Percentiles rank a stretch among this genome's conserved stretches.
phyloP scores from a whole-genome alignment of 139 green algal genomes.

The Nannochloris sp. region DNA sequence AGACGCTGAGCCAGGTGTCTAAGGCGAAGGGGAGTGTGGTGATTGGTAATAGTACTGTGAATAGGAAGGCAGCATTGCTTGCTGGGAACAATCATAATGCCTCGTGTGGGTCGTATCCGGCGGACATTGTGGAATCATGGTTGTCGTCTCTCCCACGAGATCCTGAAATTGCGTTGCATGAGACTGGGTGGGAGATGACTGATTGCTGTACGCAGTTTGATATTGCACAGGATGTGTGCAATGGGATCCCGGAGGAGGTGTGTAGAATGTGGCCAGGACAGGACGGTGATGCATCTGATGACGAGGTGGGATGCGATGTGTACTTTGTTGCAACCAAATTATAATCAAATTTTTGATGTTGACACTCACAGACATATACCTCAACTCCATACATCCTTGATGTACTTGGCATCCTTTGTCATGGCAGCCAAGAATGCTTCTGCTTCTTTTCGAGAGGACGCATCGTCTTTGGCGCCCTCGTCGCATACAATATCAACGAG shows the following conservation, averaged over 20 bases:
- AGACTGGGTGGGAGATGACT: slow-evolving; percentile 2
- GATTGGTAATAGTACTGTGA: slow-evolving; percentile 4
- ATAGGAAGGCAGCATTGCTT: background rate
- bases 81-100: slow-evolving; percentile 2
- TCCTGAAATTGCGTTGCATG: background rate
- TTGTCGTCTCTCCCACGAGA: background rate
- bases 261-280: background rate
- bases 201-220: slow-evolving; percentile 1
- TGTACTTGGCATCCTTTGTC: slow-evolving; percentile 57
- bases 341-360: background rate
- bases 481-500: slow-evolving; percentile 47
- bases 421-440: slow-evolving; percentile 45
- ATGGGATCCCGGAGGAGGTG: background rate
- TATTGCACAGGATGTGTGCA: slow-evolving; percentile 3
- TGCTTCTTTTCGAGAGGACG: slow-evolving; percentile 30
- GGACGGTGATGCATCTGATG: background rate
- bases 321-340: slow-evolving; percentile 15
- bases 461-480: slow-evolving; percentile 12
- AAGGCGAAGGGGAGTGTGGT: background rate
- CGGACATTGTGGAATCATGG: background rate
- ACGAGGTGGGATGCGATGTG: slow-evolving; percentile 2
- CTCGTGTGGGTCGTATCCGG: slow-evolving; percentile 2
- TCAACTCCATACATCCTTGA: slow-evolving; percentile 83
- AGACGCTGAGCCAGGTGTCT: background rate
- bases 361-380: background rate